Base-by-base conservation (phyloP, 1,284 basidiomycete species). In the Chalciporus piperatoides region DNA sequence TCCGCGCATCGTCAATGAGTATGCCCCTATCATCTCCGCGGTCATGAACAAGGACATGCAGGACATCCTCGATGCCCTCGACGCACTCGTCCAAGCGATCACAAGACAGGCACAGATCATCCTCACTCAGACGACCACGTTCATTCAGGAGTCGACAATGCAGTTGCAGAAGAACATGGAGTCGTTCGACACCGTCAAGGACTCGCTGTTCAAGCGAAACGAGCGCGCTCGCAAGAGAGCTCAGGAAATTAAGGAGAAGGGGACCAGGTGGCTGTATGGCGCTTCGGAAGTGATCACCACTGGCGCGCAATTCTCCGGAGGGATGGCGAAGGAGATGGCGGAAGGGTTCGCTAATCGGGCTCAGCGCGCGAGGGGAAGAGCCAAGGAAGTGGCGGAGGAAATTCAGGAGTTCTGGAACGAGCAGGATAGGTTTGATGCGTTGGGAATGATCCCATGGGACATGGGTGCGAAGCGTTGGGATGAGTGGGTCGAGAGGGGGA, bases 61-160 rank as follows among this genome's bases (percentile, higher is more conserved):
- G 44, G 84, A 85, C 57, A 70, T 84, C 28, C 60, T 80, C 36
- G 76, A 80, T 30, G 82, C 81, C 2, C 69, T 86, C 21, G 84
- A 87, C 56, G 79, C 76, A 1, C 73, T 88, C 33, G 68, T 74
- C 49, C 65, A 68, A 17, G 75, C 75, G 28, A 77, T 88, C 48
- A 60, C 59, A 30, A 62, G 59, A 35, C 73, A 76, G 56, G 71
- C 67, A 4, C 51, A 52, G 53, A 48, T 61, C 43, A 30, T 64
- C 46, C 67, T 72, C 6, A 61, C 61, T 11, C 76, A 80, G 46
- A 76, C 74, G n/a, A 64, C 71, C 27, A 57, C 57, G 17, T 64
- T 77, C 42, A 63, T 79, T 42, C 68, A 73, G 49, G 72, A 80
- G 40, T 80, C 78, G 12, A 72, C 71, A 59, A 70, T 69, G 39